Percentiles rank a stretch among this genome's conserved stretches.
These are phyloP conservation scores for Plantago ovata DNA, from an alignment of 257 asterid genomes.

Conservation along the genomic window DNA sequence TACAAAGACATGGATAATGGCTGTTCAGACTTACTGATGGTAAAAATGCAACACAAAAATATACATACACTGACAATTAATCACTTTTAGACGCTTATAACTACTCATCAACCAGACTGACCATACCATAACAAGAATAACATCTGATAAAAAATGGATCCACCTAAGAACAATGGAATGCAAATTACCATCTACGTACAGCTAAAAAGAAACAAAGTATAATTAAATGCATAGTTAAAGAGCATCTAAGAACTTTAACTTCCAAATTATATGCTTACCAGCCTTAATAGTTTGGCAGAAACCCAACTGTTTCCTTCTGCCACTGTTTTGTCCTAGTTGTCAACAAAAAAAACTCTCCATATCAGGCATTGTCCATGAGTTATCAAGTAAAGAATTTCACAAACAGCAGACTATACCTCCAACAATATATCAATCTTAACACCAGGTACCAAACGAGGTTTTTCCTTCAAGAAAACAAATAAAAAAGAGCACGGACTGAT, in stretches of 20 bases:
- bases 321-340: slow-evolving; percentile 47
- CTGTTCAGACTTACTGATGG: too few relatives aligned
- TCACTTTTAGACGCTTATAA: too few relatives aligned
- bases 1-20: too few relatives aligned
- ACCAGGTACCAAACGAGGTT: slow-evolving; percentile 62
- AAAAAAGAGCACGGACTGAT: background rate
- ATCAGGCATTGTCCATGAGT: slow-evolving; percentile 21
- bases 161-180: too few relatives aligned
- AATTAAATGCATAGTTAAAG: slow-evolving; percentile 7
- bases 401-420: slow-evolving; percentile 50
- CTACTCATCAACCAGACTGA: too few relatives aligned
- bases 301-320: slow-evolving; percentile 49
- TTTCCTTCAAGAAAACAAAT: slow-evolving; percentile 49
- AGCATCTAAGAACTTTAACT: slow-evolving; percentile 5
- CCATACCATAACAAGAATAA: too few relatives aligned
- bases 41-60: too few relatives aligned
- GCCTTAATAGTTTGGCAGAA: slow-evolving; percentile 61
- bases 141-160: too few relatives aligned
- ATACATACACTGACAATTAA: too few relatives aligned
- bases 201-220: slow-evolving; percentile 2
- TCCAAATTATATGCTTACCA: slow-evolving; percentile 40
- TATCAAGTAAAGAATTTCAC: slow-evolving; percentile 14
- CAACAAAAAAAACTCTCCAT: slow-evolving; percentile 13
- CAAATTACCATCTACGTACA: too few relatives aligned
- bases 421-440: slow-evolving; percentile 64